Percentiles rank a stretch among this genome's conserved stretches.
These are phyloP conservation scores for Lachancea mirantina DNA, from an alignment of 805 yeast species.

Conservation along the genomic window DNA sequence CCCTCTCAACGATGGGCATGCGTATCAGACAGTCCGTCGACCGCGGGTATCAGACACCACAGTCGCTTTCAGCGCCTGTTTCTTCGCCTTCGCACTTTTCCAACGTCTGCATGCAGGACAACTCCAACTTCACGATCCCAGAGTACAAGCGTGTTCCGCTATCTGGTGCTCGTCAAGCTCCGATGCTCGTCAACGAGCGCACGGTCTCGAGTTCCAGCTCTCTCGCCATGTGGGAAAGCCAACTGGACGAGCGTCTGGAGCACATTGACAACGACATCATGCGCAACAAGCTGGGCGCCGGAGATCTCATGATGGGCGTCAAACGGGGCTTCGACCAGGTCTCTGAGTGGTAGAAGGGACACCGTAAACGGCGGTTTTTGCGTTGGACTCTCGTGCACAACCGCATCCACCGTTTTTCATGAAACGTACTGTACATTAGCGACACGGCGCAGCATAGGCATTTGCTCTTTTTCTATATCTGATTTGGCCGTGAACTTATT, in stretches of 20 bases:
- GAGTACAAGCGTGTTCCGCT: constrained; percentile 33
- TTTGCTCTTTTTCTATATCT: too few species aligned
- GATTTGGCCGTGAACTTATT: too few species aligned
- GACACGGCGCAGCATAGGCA: too few species aligned
- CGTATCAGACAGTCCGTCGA: constrained; percentile 60
- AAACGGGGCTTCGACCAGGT: constrained; percentile 11
- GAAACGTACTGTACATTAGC: too few species aligned
- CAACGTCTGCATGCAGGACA: constrained; percentile 19
- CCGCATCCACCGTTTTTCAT: too few species aligned
- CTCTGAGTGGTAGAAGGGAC: constrained; percentile 4
- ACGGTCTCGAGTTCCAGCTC: constrained; percentile 32
- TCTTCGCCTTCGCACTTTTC: constrained; percentile 4
- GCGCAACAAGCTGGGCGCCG: constrained; percentile 20
- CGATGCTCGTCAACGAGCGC: constrained; percentile 30
- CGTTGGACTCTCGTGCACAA: too few species aligned
- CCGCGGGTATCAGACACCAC: constrained; percentile 55
- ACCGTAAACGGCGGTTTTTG: too few species aligned
- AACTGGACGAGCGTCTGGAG: constrained; percentile 31
- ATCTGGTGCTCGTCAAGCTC: constrained; percentile 30
- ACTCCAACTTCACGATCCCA: constrained; percentile 21
- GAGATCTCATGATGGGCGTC: constrained; percentile 13
- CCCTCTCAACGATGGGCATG: constrained; percentile 58
- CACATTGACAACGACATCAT: constrained; percentile 27
- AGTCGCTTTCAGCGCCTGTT: background rate
- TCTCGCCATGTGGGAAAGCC: constrained; percentile 35